These are phyloP conservation scores for Capniomyces stellatus DNA, from an alignment of 371 early-diverging fungal genomes.

Conservation along the genomic window DNA sequence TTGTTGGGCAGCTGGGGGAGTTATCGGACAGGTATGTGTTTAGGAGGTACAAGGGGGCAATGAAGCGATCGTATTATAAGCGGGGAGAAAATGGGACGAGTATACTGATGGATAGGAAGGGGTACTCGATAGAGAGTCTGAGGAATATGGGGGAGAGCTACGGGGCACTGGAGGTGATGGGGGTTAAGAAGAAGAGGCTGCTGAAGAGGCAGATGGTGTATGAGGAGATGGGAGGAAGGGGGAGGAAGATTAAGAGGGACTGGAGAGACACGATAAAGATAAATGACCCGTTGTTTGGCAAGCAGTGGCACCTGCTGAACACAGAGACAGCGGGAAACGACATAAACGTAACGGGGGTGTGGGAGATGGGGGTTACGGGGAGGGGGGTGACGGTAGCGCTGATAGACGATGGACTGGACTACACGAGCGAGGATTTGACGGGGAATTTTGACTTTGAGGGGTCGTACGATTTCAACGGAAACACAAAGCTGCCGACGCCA, in stretches of 20 bases:
- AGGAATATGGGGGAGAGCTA: constrained; percentile 2
- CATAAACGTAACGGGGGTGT: constrained; percentile 81
- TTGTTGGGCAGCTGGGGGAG: constrained; percentile 14
- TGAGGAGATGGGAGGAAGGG: constrained; percentile 8
- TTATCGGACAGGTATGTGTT: constrained; percentile 18
- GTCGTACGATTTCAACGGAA: constrained; percentile 86
- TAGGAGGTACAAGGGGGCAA: background rate
- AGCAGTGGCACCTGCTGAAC: constrained; percentile 36
- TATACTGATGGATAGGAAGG: background rate
- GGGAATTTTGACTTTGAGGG: constrained; percentile 81
- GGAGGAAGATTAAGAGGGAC: background rate
- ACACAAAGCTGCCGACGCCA: constrained; percentile 56
- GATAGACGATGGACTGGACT: constrained; percentile 90
- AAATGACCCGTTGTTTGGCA: constrained; percentile 14
- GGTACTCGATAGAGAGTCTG: background rate
- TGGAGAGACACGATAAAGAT: constrained; percentile 13
- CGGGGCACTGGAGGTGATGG: background rate
- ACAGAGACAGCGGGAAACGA: constrained; percentile 46
- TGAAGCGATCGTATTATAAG: background rate
- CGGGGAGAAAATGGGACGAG: background rate
- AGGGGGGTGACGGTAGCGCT: constrained; percentile 68
- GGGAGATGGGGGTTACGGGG: constrained; percentile 75
- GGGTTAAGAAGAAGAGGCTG: constrained; percentile 4
- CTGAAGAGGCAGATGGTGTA: constrained; percentile 9
- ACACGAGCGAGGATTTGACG: constrained; percentile 56